Evolutionary conservation across 495 filamentous ascomycete genomes (phyloP), one percentile per base, ranked within the genome.

Genomic region (Clohesyomyces aquaticus): DNA sequence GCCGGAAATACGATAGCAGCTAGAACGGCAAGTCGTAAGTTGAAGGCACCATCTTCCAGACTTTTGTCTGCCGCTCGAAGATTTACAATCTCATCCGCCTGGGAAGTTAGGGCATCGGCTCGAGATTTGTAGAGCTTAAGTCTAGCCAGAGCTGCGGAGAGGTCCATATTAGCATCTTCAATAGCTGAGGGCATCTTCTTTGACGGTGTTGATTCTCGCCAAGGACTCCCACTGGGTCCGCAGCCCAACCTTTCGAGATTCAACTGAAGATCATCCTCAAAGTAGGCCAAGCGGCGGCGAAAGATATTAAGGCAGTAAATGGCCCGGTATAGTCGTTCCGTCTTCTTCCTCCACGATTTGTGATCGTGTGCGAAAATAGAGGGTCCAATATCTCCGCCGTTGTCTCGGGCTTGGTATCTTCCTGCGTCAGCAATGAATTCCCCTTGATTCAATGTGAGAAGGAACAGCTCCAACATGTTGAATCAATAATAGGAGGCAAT

Each of bases 391-490:
- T 41, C 22, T 12, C 14, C 18, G 9, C 18, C n/a, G 11, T 58
- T 26, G 2, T 43, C 19, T n/a, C 22, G 48, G 6, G 9, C 29
- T 45, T 25, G 55, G 2, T 19, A 28, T 18, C 22, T 25, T 27
- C 53, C 35, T 25, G 59, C 63, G 46, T 66, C 55, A 19, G 55
- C 55, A 14, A 66, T n/a, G 38, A 49, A 66, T 35, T 66, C 63
- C 38, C 47, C 48, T 54, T 66, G 55, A 29, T 47, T 38, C 2
- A 66, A 14, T 11, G 55, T 54, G 14, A 52, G 35, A 11, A 16
- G n/a, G 25, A 66, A 43, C 8, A 66, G 28, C 23, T 66, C 63
- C 9, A 66, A 55, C 29, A 35, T 19, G 32, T 48, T 59, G 29
- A 28, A 55, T 55, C 63, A 66, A 19, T 53, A 41, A 26, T 53